Evolutionary conservation across 1,284 basidiomycete species (phyloP).

Genomic region (Papiliotrema flavescens): DNA sequence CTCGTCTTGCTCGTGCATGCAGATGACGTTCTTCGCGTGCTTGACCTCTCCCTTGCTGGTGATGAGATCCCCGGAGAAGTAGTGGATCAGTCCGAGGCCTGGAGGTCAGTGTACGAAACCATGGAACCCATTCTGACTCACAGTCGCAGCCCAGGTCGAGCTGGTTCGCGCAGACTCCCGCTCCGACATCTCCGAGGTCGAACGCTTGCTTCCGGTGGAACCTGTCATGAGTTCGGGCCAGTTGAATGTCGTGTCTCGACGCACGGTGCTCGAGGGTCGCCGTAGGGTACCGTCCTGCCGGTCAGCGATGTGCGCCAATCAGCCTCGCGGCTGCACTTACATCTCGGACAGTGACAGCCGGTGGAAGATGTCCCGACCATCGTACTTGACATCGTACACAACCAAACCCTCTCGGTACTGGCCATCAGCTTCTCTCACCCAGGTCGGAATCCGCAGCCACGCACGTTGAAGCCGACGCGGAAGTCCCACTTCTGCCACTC

Average conservation of each 20-base stretch:
- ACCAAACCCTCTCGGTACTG: slow-evolving; percentile 45
- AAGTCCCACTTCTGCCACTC: slow-evolving; percentile 42
- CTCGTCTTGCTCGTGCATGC: slow-evolving; percentile 51
- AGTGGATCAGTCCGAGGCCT: neutral
- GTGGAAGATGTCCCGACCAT: slow-evolving; percentile 45
- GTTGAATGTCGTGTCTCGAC: no score
- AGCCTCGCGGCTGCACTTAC: slow-evolving; percentile 6
- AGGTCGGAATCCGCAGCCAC: no score
- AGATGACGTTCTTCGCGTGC: slow-evolving; percentile 26
- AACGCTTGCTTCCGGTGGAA: slow-evolving; percentile 47
- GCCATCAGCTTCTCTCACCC: no score
- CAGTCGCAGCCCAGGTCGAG: slow-evolving; percentile 52
- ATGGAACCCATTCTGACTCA: slow-evolving; percentile 36
- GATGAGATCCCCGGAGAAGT: neutral
- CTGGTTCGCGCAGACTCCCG: slow-evolving; percentile 49
- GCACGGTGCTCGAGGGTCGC: no score
- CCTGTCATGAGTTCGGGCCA: slow-evolving; percentile 33
- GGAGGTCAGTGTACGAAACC: neutral
- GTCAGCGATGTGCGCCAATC: no score
- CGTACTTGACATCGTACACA: slow-evolving; percentile 43
- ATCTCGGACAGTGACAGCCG: slow-evolving; percentile 50
- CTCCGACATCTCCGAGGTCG: slow-evolving; percentile 50
- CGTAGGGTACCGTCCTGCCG: slow-evolving; percentile 33
- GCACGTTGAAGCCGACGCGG: slow-evolving; percentile 9
- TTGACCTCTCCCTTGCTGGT: neutral